A percentile compares a stretch with the other conserved stretches of the same genome.
phyloP scores from a whole-genome alignment of 257 asterid species.

The Henckelia pumila region DNA sequence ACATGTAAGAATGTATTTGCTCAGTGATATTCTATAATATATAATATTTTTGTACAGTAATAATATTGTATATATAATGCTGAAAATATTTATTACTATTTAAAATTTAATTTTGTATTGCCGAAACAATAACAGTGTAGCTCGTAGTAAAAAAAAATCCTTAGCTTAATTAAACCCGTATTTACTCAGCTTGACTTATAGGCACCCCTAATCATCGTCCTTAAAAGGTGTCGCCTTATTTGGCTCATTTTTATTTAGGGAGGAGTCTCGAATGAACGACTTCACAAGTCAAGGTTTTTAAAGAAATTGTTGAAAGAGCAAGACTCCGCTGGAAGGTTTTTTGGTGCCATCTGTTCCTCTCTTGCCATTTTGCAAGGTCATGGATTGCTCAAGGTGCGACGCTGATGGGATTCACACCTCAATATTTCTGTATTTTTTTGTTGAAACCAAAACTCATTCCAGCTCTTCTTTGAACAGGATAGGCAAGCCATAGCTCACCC shows the following conservation, averaged over 20 bases:
- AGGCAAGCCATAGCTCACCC: constrained; percentile 66
- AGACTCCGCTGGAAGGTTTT: constrained; percentile 51
- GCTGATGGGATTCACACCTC: constrained; percentile 4
- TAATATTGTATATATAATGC: too few species aligned
- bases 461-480: constrained; percentile 45
- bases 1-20: too few species aligned
- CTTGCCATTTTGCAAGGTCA: constrained; percentile 60
- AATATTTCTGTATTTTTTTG: background rate
- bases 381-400: constrained; percentile 62
- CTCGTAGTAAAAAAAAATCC: too few species aligned
- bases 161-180: background rate
- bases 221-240: background rate
- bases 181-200: background rate
- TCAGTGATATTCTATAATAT: too few species aligned
- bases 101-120: too few species aligned
- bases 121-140: too few species aligned
- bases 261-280: constrained; percentile 48
- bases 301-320: constrained; percentile 83
- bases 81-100: too few species aligned
- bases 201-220: background rate
- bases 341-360: constrained; percentile 70
- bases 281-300: constrained; percentile 61
- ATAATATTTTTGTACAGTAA: too few species aligned
- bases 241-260: constrained; percentile 51
- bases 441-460: constrained; percentile 9